phyloP scores from a whole-genome alignment of 441 rosid genomes.

The Adansonia grandidieri region DNA sequence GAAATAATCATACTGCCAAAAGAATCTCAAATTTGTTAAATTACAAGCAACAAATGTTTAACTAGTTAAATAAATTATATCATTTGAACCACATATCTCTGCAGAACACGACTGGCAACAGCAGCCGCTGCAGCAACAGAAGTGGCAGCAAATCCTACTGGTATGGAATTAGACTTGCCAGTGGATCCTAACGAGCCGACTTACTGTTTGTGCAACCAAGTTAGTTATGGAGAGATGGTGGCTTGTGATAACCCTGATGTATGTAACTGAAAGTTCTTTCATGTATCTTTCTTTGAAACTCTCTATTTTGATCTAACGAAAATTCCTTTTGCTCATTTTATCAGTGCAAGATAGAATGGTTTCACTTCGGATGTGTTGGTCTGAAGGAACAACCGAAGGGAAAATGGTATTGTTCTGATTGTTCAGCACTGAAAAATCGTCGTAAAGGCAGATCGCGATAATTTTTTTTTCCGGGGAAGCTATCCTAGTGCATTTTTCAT shows the following conservation, averaged over 20 bases:
- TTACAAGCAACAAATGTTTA: not conserved
- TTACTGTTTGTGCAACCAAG: conserved; percentile 96
- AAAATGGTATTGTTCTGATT: conserved; percentile 90
- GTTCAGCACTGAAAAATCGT: conserved; percentile 69
- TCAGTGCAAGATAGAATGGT: conserved; percentile 99
- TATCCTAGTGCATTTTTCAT: conserved; percentile 11
- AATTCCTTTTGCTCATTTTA: conserved; percentile 20
- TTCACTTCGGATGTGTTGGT: conserved; percentile 93
- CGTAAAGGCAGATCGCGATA: conserved; percentile 59
- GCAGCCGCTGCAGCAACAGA: conserved; percentile 49
- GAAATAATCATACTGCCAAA: conserved; percentile 1
- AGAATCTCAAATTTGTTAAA: not conserved
- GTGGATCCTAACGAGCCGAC: conserved; percentile 99
- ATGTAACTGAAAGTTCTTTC: conserved; percentile 25
- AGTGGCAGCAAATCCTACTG: conserved; percentile 60
- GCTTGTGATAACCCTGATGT: conserved; percentile 94
- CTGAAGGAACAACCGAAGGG: conserved; percentile 90
- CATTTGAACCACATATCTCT: conserved; percentile 11
- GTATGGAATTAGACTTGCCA: conserved; percentile 88
- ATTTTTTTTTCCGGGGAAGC: not conserved
- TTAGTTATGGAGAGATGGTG: conserved; percentile 95
- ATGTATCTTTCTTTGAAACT: not conserved
- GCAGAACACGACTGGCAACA: conserved; percentile 75
- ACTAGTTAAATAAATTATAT: conserved; percentile 7
- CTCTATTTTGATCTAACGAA: conserved; percentile 26